phyloP scores from a whole-genome alignment of 768 basidiomycete species.

The Pleurotus ostreatus region DNA sequence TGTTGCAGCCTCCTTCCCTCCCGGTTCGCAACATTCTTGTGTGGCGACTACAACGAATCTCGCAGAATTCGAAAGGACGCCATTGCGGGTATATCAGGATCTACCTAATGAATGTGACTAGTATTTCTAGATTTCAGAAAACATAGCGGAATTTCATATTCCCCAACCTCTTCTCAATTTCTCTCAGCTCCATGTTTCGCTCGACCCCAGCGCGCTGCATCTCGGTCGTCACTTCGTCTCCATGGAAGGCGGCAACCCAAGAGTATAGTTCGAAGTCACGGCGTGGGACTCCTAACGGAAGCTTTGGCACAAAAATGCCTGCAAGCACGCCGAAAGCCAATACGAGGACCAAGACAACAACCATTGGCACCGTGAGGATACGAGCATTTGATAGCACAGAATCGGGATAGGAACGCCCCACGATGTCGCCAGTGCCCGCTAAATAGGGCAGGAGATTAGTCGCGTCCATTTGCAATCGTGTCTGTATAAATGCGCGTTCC shows the following conservation, averaged over 20 bases:
- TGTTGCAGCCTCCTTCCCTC: no score
- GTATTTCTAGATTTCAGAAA: neutral
- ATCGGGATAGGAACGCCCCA: constrained; percentile 35
- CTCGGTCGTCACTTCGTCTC: constrained; percentile 2
- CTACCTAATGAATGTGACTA: no score
- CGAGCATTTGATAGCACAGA: constrained; percentile 12
- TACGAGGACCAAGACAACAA: neutral
- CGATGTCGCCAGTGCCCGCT: constrained; percentile 28
- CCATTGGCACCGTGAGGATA: neutral
- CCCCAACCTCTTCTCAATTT: constrained; percentile 6
- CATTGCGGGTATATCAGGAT: no score
- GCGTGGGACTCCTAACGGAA: constrained; percentile 2
- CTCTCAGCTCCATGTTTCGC: constrained; percentile 6
- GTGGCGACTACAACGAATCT: no score
- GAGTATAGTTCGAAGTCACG: constrained; percentile 5
- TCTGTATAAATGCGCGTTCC: constrained; percentile 23
- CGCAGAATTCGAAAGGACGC: no score
- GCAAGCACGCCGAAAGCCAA: constrained; percentile 2
- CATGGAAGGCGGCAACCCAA: constrained; percentile 4
- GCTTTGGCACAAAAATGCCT: constrained; percentile 7
- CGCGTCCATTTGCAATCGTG: constrained; percentile 32
- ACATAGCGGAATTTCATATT: constrained; percentile 7
- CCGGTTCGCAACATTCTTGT: no score
- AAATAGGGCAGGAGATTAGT: constrained; percentile 39
- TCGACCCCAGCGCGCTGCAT: neutral